Conservation (phyloP, 768 basidiomycete genomes). For the Russula olivacea region DNA sequence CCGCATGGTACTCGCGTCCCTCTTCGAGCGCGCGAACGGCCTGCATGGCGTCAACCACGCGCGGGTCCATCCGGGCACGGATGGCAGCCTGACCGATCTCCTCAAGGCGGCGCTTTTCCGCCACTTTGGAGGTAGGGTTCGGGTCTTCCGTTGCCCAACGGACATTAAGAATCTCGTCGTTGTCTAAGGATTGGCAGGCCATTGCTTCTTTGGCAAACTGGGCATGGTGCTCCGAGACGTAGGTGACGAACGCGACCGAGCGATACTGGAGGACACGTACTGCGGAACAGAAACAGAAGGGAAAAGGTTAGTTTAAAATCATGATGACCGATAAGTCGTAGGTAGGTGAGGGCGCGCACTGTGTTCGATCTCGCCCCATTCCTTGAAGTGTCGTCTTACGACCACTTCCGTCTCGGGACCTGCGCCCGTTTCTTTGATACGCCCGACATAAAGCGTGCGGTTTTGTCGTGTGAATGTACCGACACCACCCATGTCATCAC, state of each 20-base stretch:
- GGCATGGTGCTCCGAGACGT: conserved; percentile 75
- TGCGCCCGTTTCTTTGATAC: conserved; percentile 86
- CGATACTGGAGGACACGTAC: conserved; percentile 92
- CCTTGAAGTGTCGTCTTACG: conserved; percentile 85
- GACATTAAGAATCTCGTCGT: conserved; percentile 96
- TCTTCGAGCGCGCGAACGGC: conserved; percentile 86
- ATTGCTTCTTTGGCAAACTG: conserved; percentile 98
- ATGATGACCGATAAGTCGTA: not conserved
- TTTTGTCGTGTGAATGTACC: conserved; percentile 95
- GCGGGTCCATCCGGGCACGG: conserved; percentile 74
- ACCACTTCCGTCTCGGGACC: conserved; percentile 91
- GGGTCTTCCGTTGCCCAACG: conserved; percentile 99
- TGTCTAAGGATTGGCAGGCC: conserved; percentile 96
- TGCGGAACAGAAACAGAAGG: conserved; percentile 26
- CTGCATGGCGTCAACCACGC: conserved; percentile 84
- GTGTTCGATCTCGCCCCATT: conserved; percentile 91
- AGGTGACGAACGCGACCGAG: conserved; percentile 96
- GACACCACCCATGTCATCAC: conserved; percentile 99
- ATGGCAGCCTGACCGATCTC: conserved; percentile 85
- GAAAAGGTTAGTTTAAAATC: not conserved
- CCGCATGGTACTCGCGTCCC: conserved; percentile 38
- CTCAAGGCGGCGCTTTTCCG: conserved; percentile 78
- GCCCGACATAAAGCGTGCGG: conserved; percentile 88
- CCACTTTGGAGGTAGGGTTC: conserved; percentile 83
- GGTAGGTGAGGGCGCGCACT: conserved; percentile 53